Percentiles rank a stretch among this genome's conserved stretches.
Evolutionary conservation across 2,329 filamentous ascomycete genomes (phyloP).

Genomic region (Aspergillus ruber): DNA sequence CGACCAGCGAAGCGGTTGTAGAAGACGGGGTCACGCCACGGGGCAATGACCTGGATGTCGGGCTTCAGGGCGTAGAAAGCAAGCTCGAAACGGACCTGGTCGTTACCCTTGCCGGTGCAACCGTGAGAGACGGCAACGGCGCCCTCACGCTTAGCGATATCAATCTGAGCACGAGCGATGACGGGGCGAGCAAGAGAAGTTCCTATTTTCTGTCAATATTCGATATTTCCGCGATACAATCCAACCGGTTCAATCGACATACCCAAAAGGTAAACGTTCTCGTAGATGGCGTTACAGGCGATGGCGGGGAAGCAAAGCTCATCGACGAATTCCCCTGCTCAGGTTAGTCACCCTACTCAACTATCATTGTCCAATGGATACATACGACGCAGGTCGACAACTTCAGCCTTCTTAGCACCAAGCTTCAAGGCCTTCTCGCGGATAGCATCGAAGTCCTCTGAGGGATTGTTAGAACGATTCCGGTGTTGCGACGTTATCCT

Average conservation of each 20-base stretch:
- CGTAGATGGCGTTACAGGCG: slow-evolving; percentile 55
- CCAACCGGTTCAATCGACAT: slow-evolving; percentile 14
- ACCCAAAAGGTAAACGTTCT: slow-evolving; percentile 59
- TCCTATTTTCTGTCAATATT: slow-evolving; percentile 13
- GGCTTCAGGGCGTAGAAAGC: slow-evolving; percentile 46
- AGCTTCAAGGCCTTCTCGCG: slow-evolving; percentile 66
- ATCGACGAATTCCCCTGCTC: slow-evolving; percentile 62
- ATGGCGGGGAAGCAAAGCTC: slow-evolving; percentile 75
- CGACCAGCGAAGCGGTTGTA: slow-evolving; percentile 45
- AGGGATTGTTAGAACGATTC: neutral
- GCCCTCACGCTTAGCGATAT: slow-evolving; percentile 32
- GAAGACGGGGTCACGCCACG: slow-evolving; percentile 45
- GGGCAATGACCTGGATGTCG: slow-evolving; percentile 44
- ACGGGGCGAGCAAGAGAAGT: slow-evolving; percentile 41
- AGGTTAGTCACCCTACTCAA: neutral
- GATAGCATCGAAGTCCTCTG: slow-evolving; percentile 66
- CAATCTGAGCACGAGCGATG: slow-evolving; percentile 42
- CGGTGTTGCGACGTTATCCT: neutral
- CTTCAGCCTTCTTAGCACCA: slow-evolving; percentile 59
- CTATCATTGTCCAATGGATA: neutral
- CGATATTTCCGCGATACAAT: slow-evolving; percentile 5
- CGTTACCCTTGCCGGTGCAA: slow-evolving; percentile 44
- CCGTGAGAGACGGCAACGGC: slow-evolving; percentile 42
- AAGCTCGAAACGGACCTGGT: slow-evolving; percentile 46
- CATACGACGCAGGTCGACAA: slow-evolving; percentile 55